Evolutionary conservation across 352 stramenopile genomes (phyloP), one percentile per base, ranked within the genome.

Genomic region (Phytophthora boehmeriae): DNA sequence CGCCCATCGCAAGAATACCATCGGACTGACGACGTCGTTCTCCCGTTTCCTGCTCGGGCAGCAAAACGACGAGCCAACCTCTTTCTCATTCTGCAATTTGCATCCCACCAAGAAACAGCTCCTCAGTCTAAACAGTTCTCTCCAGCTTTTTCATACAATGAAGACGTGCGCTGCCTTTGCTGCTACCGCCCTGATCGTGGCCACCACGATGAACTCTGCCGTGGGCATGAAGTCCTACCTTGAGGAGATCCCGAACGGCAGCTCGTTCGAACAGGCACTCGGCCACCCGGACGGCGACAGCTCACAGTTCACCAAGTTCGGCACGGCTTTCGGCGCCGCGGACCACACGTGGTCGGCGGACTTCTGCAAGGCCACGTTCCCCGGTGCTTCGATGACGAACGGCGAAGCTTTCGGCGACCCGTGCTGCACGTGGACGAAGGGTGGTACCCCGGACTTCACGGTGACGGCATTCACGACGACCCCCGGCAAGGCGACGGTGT

Each of bases 351-450:
- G 74, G 74, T 48, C 44, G n/a, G 9, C 30, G 1, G 47, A 46
- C 5, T 68, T 75, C 47, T 75, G 66, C 38, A 55, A 61, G 22
- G 52, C 50, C 3, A 60, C 36, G 36, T 75, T 75, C 58, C 59
- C 59, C 23, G 66, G 66, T n/a, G 16, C 59, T 2, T 52, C 41
- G 10, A 70, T 78, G 56, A 79, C 67, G 19, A 70, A 72, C 62
- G 76, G 76, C 38, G 70, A 59, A 17, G 76, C 71, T 38, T 79
- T 86, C 63, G 76, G 76, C 6, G 76, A 85, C 64, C 76, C 76
- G 58, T 85, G 76, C 36, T 85, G 76, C 73, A 78, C 65, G 58
- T 86, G 73, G 73, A 71, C 57, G 22, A 68, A 65, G 52, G 63
- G 71, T 27, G 68, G 55, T 36, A 75, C 38, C 3, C 50, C 76